Evolutionary conservation across 2,329 filamentous ascomycete genomes (phyloP).

Genomic region (Arthrinium phaeospermum): DNA sequence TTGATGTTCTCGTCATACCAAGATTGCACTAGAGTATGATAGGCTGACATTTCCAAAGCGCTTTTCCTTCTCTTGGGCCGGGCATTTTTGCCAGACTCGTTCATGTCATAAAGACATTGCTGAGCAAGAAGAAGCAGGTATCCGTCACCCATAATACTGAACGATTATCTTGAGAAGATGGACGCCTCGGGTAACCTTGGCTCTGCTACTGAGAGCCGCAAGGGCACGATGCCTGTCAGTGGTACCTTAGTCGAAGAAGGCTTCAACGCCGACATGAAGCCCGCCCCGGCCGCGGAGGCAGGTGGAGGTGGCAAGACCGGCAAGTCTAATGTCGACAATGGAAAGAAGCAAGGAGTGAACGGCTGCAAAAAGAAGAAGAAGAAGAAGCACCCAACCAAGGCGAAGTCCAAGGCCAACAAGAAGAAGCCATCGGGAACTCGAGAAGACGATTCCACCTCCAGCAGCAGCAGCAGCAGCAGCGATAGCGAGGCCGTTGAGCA

Average conservation of each 20-base stretch:
- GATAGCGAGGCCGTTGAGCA: constrained; percentile 23
- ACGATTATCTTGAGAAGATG: constrained; percentile 27
- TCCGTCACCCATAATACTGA: neutral
- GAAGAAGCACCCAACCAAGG: neutral
- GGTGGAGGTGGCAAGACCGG: neutral
- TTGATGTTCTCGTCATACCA: constrained; percentile 17
- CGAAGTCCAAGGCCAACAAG: constrained; percentile 33
- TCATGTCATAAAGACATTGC: neutral
- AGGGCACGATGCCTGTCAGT: constrained; percentile 26
- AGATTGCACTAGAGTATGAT: neutral
- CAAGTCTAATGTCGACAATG: neutral
- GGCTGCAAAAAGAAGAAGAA: constrained; percentile 14
- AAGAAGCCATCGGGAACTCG: constrained; percentile 25
- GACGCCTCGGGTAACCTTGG: constrained; percentile 29
- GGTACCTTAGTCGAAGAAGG: neutral
- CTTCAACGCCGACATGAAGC: neutral
- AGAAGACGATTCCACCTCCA: constrained; percentile 19
- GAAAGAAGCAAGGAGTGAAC: neutral
- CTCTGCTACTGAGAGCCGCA: constrained; percentile 29
- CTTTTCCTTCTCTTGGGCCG: neutral
- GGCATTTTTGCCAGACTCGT: neutral
- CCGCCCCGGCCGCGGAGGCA: neutral
- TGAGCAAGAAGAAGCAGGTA: neutral
- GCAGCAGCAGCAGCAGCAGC: neutral
- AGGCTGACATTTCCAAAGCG: neutral